Evolutionary conservation across 2,329 filamentous ascomycete species (phyloP).

Genomic region (Colletotrichum lini): DNA sequence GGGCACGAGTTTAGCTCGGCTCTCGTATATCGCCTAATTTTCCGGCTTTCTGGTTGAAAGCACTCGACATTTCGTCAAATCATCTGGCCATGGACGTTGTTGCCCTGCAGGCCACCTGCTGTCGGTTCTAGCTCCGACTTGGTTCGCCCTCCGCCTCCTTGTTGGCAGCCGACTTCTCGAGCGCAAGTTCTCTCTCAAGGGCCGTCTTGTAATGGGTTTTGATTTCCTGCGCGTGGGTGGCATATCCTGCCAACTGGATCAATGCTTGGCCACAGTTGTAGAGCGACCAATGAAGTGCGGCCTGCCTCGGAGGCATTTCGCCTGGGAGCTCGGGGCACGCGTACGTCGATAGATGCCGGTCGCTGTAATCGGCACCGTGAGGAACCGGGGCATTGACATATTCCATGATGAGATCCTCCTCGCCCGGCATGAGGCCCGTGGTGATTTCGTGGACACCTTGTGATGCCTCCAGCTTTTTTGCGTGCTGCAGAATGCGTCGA

Average conservation of each 20-base stretch:
- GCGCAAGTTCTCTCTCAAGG: slow-evolving; percentile 46
- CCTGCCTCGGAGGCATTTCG: slow-evolving; percentile 14
- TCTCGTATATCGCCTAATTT: neutral
- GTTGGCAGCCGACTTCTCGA: slow-evolving; percentile 3
- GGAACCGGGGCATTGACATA: slow-evolving; percentile 26
- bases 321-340: slow-evolving; percentile 7
- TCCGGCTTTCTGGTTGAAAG: no score
- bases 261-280: slow-evolving; percentile 43
- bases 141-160: neutral
- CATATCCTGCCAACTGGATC: slow-evolving; percentile 43
- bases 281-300: slow-evolving; percentile 42
- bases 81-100: neutral
- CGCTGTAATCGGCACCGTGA: slow-evolving; percentile 18
- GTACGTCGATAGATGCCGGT: slow-evolving; percentile 26
- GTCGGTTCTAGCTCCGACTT: slow-evolving; percentile 2
- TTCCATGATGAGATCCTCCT: slow-evolving; percentile 20
- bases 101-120: neutral
- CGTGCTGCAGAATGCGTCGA: slow-evolving; percentile 47
- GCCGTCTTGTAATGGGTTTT: slow-evolving; percentile 40
- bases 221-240: slow-evolving; percentile 45
- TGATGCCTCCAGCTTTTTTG: slow-evolving; percentile 37
- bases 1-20: neutral
- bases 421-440: slow-evolving; percentile 8
- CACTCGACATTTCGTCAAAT: neutral
- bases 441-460: slow-evolving; percentile 16